These are phyloP conservation scores for Cordyceps javanica DNA, from an alignment of 2,329 filamentous ascomycete species.

Conservation along the genomic window DNA sequence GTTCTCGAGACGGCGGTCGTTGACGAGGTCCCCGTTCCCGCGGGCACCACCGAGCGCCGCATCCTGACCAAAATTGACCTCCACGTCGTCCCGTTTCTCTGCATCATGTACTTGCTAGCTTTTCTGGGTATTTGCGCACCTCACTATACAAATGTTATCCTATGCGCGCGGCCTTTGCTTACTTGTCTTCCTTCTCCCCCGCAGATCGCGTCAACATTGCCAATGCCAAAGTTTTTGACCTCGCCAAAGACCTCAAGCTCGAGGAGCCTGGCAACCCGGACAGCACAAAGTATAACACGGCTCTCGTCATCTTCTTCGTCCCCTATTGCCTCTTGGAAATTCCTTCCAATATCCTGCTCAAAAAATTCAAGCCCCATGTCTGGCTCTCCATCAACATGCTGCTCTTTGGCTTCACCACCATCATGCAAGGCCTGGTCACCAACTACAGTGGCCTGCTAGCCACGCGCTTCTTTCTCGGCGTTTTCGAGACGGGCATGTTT, in stretches of 20 bases:
- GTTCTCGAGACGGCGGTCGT: slow-evolving; percentile 1
- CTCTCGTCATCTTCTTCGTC: slow-evolving; percentile 75
- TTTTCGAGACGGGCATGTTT: slow-evolving; percentile 72
- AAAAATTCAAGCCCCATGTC: slow-evolving; percentile 48
- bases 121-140: slow-evolving; percentile 46
- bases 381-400: slow-evolving; percentile 83
- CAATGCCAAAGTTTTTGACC: slow-evolving; percentile 64
- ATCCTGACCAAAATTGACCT: slow-evolving; percentile 66
- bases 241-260: slow-evolving; percentile 58
- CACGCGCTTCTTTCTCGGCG: slow-evolving; percentile 79
- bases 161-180: not conserved
- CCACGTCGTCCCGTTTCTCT: slow-evolving; percentile 65
- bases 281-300: slow-evolving; percentile 62
- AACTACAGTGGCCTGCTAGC: slow-evolving; percentile 73
- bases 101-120: slow-evolving; percentile 63
- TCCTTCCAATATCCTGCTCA: slow-evolving; percentile 38
- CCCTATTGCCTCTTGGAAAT: slow-evolving; percentile 70
- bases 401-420: slow-evolving; percentile 68
- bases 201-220: slow-evolving; percentile 68
- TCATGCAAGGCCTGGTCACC: slow-evolving; percentile 69
- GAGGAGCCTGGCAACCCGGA: slow-evolving; percentile 42
- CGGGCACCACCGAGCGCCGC: slow-evolving; percentile 55
- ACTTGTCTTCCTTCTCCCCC: not conserved
- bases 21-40: slow-evolving; percentile 26
- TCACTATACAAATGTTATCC: no score